phyloP scores from a whole-genome alignment of 306 rosid genomes.

The Castanea sativa region DNA sequence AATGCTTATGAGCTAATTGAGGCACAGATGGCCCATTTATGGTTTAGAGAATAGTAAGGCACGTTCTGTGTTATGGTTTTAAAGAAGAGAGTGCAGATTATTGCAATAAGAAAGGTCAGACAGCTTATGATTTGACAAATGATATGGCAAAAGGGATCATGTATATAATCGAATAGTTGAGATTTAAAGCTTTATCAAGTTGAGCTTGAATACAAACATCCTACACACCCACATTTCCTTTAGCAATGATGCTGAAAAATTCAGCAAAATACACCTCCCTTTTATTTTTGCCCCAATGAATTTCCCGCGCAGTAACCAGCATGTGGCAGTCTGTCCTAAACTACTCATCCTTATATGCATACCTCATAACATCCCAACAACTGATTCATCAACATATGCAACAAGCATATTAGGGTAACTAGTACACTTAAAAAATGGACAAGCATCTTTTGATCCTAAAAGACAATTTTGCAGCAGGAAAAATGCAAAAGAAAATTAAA shows the following conservation, averaged over 20 bases:
- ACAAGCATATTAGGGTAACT: background rate
- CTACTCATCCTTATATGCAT: background rate
- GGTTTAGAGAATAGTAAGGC: no score
- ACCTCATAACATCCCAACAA: background rate
- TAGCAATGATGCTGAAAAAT: background rate
- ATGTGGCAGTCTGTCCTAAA: background rate
- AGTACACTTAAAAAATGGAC: background rate
- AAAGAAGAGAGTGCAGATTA: background rate
- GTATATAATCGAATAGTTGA: background rate
- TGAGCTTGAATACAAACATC: background rate
- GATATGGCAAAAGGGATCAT: background rate
- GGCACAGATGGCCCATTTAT: background rate
- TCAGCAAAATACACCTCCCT: background rate
- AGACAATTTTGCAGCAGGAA: slow-evolving; percentile 16
- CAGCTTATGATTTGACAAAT: no score
- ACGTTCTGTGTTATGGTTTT: background rate
- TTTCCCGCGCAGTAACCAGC: background rate
- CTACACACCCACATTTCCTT: background rate
- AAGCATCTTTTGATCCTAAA: slow-evolving; percentile 3
- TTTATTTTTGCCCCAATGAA: background rate
- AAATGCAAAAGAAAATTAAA: slow-evolving; percentile 10
- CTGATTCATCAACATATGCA: slow-evolving; percentile 1
- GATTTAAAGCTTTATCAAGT: background rate
- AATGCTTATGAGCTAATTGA: background rate
- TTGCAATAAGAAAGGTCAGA: background rate